Evolutionary conservation across 768 basidiomycete species (phyloP).

Genomic region (Sarcomyxa edulis): DNA sequence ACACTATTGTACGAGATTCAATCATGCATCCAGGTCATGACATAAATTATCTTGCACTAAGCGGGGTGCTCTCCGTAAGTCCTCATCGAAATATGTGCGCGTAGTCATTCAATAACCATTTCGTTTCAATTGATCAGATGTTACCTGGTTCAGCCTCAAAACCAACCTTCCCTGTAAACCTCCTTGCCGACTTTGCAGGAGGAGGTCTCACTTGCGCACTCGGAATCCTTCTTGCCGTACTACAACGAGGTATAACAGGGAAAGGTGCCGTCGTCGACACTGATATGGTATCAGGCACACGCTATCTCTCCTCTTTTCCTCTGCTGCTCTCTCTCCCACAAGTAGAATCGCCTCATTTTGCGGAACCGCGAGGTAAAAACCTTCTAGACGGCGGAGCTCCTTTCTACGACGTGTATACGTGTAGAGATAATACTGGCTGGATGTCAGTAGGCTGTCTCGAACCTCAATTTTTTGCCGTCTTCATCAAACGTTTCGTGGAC

Average conservation of each 20-base stretch:
- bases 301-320: constrained; percentile 73
- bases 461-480: constrained; percentile 62
- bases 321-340: constrained; percentile 41
- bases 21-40: constrained; percentile 58
- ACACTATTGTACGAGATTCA: not conserved
- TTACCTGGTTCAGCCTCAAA: constrained; percentile 59
- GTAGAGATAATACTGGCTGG: constrained; percentile 66
- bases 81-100: too few relatives aligned
- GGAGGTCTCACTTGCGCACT: constrained; percentile 69
- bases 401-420: constrained; percentile 71
- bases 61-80: constrained; percentile 64
- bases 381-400: constrained; percentile 74
- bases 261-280: constrained; percentile 69
- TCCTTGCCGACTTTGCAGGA: constrained; percentile 80
- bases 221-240: constrained; percentile 70
- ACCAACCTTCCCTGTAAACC: constrained; percentile 68
- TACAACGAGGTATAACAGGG: constrained; percentile 61
- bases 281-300: constrained; percentile 81
- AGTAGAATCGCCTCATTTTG: constrained; percentile 27
- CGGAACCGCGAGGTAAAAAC: constrained; percentile 47
- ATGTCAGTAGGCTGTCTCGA: constrained; percentile 78
- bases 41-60: constrained; percentile 79
- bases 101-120: too few relatives aligned
- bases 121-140: too few relatives aligned
- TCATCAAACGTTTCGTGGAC: constrained; percentile 48